Evolutionary conservation across 495 filamentous ascomycete species (phyloP).

Genomic region (Tuber melanosporum): DNA sequence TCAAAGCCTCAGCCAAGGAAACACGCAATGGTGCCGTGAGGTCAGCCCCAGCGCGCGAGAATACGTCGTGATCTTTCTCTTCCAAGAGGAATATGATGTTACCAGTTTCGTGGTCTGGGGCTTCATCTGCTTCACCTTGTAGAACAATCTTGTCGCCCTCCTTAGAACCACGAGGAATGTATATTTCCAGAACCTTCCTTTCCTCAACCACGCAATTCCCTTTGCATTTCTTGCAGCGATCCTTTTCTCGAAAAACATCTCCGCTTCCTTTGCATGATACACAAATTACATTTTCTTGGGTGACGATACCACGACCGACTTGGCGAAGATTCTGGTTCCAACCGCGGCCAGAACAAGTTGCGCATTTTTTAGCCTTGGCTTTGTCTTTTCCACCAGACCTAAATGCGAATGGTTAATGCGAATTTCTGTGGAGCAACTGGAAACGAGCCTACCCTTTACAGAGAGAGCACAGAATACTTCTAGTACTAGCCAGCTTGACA

Average conservation of each 20-base stretch:
- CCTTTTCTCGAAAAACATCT: conserved; percentile 81
- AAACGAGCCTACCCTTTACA: conserved; percentile 60
- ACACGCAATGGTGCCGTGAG: conserved; percentile 71
- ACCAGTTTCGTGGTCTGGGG: conserved; percentile 82
- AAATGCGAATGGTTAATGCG: background rate
- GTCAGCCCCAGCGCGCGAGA: conserved; percentile 75
- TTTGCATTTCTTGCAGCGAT: conserved; percentile 97
- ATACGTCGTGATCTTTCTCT: conserved; percentile 72
- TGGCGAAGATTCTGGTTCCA: conserved; percentile 63
- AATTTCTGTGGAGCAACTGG: background rate
- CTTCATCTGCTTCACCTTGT: conserved; percentile 90
- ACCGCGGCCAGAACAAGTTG: conserved; percentile 72
- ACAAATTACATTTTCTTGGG: conserved; percentile 66
- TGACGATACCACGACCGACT: conserved; percentile 74
- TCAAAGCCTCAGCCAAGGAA: conserved; percentile 74
- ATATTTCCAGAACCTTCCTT: conserved; percentile 90
- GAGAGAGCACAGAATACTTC: conserved; percentile 77
- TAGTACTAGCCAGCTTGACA: conserved; percentile 85
- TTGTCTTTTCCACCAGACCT: conserved; percentile 78
- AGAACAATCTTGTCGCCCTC: conserved; percentile 85
- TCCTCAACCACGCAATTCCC: conserved; percentile 71
- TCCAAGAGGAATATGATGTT: conserved; percentile 83
- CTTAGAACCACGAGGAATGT: conserved; percentile 83
- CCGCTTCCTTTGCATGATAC: conserved; percentile 74
- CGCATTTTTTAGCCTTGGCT: conserved; percentile 77